phyloP scores from a whole-genome alignment of 192 early-diverging fungal species.

The Dissophora globulifera region DNA sequence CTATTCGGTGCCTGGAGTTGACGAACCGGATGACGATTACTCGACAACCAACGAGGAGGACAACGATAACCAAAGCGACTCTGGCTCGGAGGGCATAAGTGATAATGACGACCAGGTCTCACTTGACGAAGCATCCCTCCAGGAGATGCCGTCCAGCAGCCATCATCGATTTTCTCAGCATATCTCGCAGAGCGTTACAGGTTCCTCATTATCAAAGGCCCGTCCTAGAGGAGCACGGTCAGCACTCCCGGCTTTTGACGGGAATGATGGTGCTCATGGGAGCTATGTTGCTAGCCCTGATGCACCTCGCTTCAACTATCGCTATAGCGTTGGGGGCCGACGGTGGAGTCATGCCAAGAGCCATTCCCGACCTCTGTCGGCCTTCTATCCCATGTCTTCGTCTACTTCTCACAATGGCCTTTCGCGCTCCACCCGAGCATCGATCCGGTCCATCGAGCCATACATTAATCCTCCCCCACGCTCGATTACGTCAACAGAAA shows the following conservation, averaged over 20 bases:
- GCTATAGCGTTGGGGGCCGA: background rate
- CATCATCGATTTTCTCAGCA: conserved; percentile 2
- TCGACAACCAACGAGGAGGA: background rate
- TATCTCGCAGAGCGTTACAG: background rate
- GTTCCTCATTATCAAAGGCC: conserved; percentile 2
- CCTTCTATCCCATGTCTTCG: background rate
- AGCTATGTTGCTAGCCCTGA: background rate
- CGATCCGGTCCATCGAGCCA: conserved; percentile 27
- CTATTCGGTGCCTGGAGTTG: conserved; percentile 2
- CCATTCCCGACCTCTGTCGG: conserved; percentile 4
- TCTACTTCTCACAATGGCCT: background rate
- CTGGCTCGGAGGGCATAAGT: background rate
- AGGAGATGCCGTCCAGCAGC: background rate
- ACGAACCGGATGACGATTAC: background rate
- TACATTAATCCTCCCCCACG: conserved; percentile 43
- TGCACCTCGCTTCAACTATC: background rate
- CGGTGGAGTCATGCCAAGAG: conserved; percentile 1
- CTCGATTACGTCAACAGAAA: conserved; percentile 8
- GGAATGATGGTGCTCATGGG: too few species aligned
- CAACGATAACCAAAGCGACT: background rate
- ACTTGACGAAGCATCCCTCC: background rate
- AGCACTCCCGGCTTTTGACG: conserved; percentile 8
- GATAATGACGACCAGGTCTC: background rate
- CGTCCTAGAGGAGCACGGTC: background rate
- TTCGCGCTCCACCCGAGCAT: conserved; percentile 1